Conservation (phyloP, 2,329 filamentous ascomycete genomes). For the Sporothrix mexicana region DNA sequence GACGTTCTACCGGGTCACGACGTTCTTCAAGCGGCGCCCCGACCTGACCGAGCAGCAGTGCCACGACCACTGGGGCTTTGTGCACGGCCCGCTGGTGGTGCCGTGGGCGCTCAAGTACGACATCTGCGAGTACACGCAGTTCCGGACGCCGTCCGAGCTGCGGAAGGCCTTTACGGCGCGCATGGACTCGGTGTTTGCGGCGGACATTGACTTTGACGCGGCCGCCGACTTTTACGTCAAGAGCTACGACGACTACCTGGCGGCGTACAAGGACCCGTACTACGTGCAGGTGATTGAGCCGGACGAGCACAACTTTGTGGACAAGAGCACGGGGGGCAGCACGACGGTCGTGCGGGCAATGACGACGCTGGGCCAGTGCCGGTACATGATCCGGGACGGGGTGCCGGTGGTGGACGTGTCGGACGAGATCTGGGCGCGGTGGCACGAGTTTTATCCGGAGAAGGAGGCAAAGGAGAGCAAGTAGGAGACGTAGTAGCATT, state of each 20-base stretch:
- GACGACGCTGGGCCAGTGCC: background rate
- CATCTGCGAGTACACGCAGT: constrained; percentile 22
- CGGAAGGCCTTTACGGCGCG: background rate
- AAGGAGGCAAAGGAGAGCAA: background rate
- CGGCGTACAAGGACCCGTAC: constrained; percentile 13
- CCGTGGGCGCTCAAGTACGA: constrained; percentile 25
- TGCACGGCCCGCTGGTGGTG: constrained; percentile 5
- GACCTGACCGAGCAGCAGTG: background rate
- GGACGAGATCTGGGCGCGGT: constrained; percentile 17
- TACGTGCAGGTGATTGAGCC: background rate
- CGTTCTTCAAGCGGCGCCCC: constrained; percentile 25
- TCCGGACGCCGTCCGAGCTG: constrained; percentile 21
- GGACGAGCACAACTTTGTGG: constrained; percentile 24
- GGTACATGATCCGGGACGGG: constrained; percentile 21
- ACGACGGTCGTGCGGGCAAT: background rate
- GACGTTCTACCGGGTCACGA: constrained; percentile 2
- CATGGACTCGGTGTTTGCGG: background rate
- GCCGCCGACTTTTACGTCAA: constrained; percentile 19
- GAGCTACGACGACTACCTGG: constrained; percentile 5
- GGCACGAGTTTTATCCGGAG: constrained; percentile 21
- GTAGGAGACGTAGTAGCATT: background rate
- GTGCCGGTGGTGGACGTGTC: constrained; percentile 4
- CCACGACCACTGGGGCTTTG: constrained; percentile 23
- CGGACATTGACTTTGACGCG: constrained; percentile 11
- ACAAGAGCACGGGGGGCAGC: background rate